Evolutionary conservation across 495 filamentous ascomycete genomes (phyloP).

Genomic region (Aspergillus bertholletiae): DNA sequence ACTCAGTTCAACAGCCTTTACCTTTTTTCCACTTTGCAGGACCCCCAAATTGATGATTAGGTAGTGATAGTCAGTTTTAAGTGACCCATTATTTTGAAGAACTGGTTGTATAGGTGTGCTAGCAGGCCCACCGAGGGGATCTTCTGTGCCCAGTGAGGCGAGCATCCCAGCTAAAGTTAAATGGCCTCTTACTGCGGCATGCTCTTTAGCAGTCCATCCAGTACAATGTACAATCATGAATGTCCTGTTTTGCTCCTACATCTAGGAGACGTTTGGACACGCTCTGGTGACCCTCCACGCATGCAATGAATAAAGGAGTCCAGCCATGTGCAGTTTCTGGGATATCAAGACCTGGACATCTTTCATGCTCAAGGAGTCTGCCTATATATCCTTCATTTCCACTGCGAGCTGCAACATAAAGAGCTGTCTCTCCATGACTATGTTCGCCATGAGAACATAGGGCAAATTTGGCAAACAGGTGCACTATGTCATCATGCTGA

Average conservation of each 20-base stretch:
- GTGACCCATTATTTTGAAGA: not conserved
- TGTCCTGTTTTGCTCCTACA: conserved; percentile 51
- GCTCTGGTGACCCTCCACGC: conserved; percentile 64
- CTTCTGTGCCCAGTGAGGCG: conserved; percentile 1
- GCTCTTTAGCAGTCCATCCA: conserved; percentile 24
- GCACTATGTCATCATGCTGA: conserved; percentile 11
- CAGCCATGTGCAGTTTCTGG: conserved; percentile 68
- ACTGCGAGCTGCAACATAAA: conserved; percentile 9
- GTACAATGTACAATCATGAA: conserved; percentile 7
- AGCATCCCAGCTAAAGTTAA: conserved; percentile 9
- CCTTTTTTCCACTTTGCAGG: conserved; percentile 6
- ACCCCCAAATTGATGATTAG: conserved; percentile 13
- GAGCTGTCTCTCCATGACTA: conserved; percentile 6
- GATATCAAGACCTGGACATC: not conserved
- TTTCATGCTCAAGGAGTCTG: not conserved
- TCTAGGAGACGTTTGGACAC: conserved; percentile 52
- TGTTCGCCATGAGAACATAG: not conserved
- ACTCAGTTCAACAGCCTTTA: conserved; percentile 5
- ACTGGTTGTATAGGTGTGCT: not conserved
- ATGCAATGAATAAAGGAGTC: conserved; percentile 75
- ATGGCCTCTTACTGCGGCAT: conserved; percentile 19
- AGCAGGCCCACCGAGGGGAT: conserved; percentile 3
- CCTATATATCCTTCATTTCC: not conserved
- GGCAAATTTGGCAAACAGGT: not conserved
- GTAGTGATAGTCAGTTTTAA: not conserved